Percentiles rank a stretch among this genome's conserved stretches.
Evolutionary conservation across 805 yeast species (phyloP).

Genomic region (Kurtzmaniella fragi): DNA sequence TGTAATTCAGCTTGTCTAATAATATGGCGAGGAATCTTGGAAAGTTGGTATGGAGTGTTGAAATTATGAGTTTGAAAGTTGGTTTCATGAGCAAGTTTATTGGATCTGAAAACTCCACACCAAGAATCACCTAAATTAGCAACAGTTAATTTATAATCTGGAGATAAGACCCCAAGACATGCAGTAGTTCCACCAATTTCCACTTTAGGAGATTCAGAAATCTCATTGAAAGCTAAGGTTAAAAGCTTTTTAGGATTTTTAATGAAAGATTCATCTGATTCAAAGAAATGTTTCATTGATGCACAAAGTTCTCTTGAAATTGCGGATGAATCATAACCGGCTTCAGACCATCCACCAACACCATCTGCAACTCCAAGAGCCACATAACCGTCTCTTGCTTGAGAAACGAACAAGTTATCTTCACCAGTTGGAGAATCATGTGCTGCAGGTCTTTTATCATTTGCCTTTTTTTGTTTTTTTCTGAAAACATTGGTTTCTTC

Average conservation of each 20-base stretch:
- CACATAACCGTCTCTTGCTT: constrained; percentile 32
- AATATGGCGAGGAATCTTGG: constrained; percentile 70
- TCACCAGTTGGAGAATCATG: constrained; percentile 61
- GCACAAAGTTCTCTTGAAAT: constrained; percentile 76
- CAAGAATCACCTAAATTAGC: constrained; percentile 94
- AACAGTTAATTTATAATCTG: constrained; percentile 52
- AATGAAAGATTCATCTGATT: constrained; percentile 6
- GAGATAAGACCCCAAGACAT: constrained; percentile 68
- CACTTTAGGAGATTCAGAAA: constrained; percentile 52
- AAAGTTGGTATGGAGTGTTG: constrained; percentile 88
- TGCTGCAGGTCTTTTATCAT: constrained; percentile 35
- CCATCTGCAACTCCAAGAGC: constrained; percentile 92
- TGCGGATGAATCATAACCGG: constrained; percentile 85
- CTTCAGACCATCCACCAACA: constrained; percentile 95
- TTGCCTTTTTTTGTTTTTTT: constrained; percentile 12
- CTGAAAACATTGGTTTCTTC: constrained; percentile 44
- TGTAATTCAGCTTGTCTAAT: constrained; percentile 47
- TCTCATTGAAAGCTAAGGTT: constrained; percentile 48
- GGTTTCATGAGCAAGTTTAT: constrained; percentile 58
- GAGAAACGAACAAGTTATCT: constrained; percentile 61
- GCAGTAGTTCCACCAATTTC: constrained; percentile 94
- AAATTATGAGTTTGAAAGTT: constrained; percentile 78
- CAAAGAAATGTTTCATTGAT: constrained; percentile 42
- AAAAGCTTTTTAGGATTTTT: constrained; percentile 46
- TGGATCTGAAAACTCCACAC: constrained; percentile 77